Base-by-base conservation (phyloP, 2,329 filamentous ascomycete genomes). In the Phyllosticta paracitricarpa region DNA sequence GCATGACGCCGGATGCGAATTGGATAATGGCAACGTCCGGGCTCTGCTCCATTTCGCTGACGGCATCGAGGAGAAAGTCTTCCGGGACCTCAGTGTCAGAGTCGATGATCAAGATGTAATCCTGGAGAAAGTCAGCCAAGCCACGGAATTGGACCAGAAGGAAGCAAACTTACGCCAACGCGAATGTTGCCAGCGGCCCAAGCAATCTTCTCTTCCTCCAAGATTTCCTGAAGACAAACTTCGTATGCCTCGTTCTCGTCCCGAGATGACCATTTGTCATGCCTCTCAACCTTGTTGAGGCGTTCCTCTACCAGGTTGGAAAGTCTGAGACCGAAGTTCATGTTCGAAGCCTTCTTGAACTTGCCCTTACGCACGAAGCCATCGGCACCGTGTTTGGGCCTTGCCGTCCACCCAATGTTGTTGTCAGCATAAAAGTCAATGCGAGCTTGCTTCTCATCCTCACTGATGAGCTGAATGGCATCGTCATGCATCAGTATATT, bases 141-240 rank as follows among this genome's bases (percentile, higher is more conserved):
- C 26, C 14, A 19, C 2, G 52, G 19, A 24, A 4, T 7, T 2
- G 2, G 6, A 0, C 5, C 26, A 14, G 19, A 54, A 25, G 1
- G 4, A 8, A 5, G 9, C 52, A 40, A 48, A 48, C 40, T 3
- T n/a, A 48, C 40, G 10, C 91, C 91, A 24, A 95, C 79, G 58
- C 90, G 89, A 66, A 96, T 87, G 73, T 94, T 91, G 64, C 90
- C 91, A 70, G 91, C 89, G 19, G 89, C 89, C 88, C 87, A 89
- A 28, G 88, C 88, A 28, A 86, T 83, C 19, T 85, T 84, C 61
- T 89, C 71, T 54, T 75, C 83, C 55, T 85, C 81, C 48, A 92
- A 79, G 19, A 87, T 82, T 63, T 87, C 82, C 66, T 84, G 81
- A 52, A 92, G 61, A 14, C 65, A 65, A 26, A 61, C 59, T 8